Conservation (phyloP, 257 asterid species). For the Gardenia jasminoides region DNA sequence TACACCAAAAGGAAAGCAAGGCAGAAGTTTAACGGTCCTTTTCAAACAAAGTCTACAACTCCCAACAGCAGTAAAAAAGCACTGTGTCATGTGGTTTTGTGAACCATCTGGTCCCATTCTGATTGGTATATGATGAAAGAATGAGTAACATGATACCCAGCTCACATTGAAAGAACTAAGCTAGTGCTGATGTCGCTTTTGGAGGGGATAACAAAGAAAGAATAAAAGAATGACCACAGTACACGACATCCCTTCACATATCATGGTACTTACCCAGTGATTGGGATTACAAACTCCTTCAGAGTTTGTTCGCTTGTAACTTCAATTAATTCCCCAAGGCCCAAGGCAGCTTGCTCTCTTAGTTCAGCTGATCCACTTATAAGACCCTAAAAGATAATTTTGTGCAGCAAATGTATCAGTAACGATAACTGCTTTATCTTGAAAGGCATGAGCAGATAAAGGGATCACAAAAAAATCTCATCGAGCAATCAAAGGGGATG, state of each 20-base stretch:
- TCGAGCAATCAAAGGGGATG: background rate
- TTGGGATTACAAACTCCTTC: slow-evolving; percentile 90
- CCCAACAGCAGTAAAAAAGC: background rate
- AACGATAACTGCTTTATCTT: background rate
- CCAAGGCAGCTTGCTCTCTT: slow-evolving; percentile 96
- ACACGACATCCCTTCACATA: no score
- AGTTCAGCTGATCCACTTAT: slow-evolving; percentile 94
- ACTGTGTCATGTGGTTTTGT: no score
- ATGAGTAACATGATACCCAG: background rate
- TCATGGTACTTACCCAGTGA: slow-evolving; percentile 73
- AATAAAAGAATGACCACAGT: no score
- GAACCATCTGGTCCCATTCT: no score
- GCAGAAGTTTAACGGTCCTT: background rate
- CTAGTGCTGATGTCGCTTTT: no score
- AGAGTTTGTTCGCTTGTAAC: slow-evolving; percentile 87
- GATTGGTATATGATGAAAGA: background rate
- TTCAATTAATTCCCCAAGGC: slow-evolving; percentile 93
- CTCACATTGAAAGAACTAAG: background rate
- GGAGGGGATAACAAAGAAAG: no score
- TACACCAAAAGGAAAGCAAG: background rate
- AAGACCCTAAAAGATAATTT: slow-evolving; percentile 64
- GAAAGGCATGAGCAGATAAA: background rate
- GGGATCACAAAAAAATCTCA: background rate
- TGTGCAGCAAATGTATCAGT: background rate
- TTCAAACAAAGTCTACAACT: background rate